These are phyloP conservation scores for Globisporangium radiosum DNA, from an alignment of 352 stramenopile genomes.

Conservation along the genomic window DNA sequence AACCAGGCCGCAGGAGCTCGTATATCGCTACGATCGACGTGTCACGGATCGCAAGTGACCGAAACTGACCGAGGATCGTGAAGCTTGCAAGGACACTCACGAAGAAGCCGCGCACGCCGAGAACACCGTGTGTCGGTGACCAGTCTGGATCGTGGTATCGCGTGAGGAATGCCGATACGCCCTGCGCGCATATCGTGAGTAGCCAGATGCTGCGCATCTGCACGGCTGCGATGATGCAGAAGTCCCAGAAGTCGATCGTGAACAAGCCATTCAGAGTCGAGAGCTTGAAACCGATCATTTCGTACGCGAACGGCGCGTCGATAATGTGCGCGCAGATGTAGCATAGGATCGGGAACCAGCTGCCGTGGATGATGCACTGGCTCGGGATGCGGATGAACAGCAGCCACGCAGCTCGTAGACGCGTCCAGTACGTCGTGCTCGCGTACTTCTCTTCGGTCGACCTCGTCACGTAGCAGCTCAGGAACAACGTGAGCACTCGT, in stretches of 20 bases:
- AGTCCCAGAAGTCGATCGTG: slow-evolving; percentile 16
- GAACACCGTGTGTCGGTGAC: slow-evolving; percentile 14
- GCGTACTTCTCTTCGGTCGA: background rate
- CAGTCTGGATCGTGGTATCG: slow-evolving; percentile 11
- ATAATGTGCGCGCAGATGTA: slow-evolving; percentile 42
- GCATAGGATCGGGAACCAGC: slow-evolving; percentile 29
- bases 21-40: slow-evolving; percentile 7
- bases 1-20: slow-evolving; percentile 2
- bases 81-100: slow-evolving; percentile 27
- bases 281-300: slow-evolving; percentile 24
- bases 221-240: slow-evolving; percentile 24
- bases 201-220: slow-evolving; percentile 53
- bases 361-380: slow-evolving; percentile 50
- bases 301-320: slow-evolving; percentile 33
- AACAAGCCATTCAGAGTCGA: slow-evolving; percentile 21
- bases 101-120: slow-evolving; percentile 26
- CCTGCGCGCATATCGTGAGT: slow-evolving; percentile 25
- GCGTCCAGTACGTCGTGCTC: background rate
- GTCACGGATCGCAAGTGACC: background rate
- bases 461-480: slow-evolving; percentile 12
- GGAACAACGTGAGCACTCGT: slow-evolving; percentile 4
- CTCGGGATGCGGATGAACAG: slow-evolving; percentile 36
- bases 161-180: slow-evolving; percentile 9
- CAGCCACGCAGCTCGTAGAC: slow-evolving; percentile 3
- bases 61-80: slow-evolving; percentile 25